These are phyloP conservation scores for Tetrapisispora nanseiensis DNA, from an alignment of 805 yeast species.

Conservation along the genomic window DNA sequence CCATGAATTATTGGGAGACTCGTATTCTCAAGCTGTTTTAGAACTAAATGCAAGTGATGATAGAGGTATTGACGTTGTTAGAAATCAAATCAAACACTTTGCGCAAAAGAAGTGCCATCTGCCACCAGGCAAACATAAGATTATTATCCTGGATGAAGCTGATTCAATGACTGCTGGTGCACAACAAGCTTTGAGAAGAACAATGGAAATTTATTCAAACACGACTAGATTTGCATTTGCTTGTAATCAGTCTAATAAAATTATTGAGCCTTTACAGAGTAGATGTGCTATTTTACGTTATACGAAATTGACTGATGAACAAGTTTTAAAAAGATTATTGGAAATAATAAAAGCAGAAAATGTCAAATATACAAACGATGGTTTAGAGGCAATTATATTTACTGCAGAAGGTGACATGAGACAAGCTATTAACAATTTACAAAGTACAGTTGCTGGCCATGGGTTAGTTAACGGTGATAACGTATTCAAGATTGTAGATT, in stretches of 20 bases:
- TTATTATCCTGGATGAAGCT: conserved; percentile 88
- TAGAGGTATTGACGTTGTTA: conserved; percentile 92
- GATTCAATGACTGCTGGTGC: conserved; percentile 97
- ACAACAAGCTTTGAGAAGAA: conserved; percentile 86
- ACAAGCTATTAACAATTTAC: conserved; percentile 90
- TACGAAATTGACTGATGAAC: conserved; percentile 71
- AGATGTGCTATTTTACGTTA: conserved; percentile 92
- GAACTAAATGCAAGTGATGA: conserved; percentile 96
- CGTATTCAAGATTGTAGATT: conserved; percentile 90
- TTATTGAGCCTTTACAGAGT: conserved; percentile 92
- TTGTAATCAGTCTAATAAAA: conserved; percentile 87
- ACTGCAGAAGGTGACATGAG: conserved; percentile 99
- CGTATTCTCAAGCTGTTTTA: conserved; percentile 70
- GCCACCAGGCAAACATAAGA: conserved; percentile 86
- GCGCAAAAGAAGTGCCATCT: conserved; percentile 87
- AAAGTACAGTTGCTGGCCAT: conserved; percentile 90
- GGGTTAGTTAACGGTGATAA: conserved; percentile 84
- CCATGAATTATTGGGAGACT: conserved; percentile 63
- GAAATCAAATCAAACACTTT: conserved; percentile 88
- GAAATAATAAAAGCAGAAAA: conserved; percentile 61
- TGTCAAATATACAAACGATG: conserved; percentile 77
- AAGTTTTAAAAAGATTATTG: conserved; percentile 66
- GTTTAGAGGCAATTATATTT: conserved; percentile 83
- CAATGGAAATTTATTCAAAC: conserved; percentile 92
- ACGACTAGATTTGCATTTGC: conserved; percentile 98